Conservation (phyloP, 2,329 filamentous ascomycete species). For the Venturia pyrina region DNA sequence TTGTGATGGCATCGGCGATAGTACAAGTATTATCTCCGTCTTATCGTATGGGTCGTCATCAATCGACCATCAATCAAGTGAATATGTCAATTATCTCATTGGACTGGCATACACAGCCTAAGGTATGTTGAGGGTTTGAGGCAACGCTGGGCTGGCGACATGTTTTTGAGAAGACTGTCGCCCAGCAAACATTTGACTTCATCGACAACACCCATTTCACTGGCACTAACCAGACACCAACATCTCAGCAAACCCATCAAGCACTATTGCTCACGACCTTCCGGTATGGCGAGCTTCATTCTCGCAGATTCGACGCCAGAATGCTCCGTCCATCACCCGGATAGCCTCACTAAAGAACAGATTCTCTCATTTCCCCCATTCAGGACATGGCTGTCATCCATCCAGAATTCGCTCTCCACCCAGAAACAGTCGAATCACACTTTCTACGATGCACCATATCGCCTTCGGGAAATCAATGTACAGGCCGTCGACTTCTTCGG, state of each 20-base stretch:
- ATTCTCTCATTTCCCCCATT: slow-evolving; percentile 44
- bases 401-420: slow-evolving; percentile 37
- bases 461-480: slow-evolving; percentile 41
- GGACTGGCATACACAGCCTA: not conserved
- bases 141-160: not conserved
- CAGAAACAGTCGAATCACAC: slow-evolving; percentile 37
- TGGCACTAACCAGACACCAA: slow-evolving; percentile 22
- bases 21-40: not conserved
- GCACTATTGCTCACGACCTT: slow-evolving; percentile 17
- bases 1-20: not conserved
- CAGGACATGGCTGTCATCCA: slow-evolving; percentile 42
- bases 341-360: slow-evolving; percentile 34
- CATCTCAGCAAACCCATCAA: slow-evolving; percentile 14
- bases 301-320: slow-evolving; percentile 20
- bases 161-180: not conserved
- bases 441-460: slow-evolving; percentile 42
- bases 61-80: not conserved
- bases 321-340: slow-evolving; percentile 32
- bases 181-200: not conserved
- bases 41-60: not conserved
- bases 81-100: not conserved
- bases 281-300: not conserved
- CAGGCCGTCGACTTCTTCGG: slow-evolving; percentile 46
- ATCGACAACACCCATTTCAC: not conserved
- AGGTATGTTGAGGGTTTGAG: not conserved